Evolutionary conservation across 2,329 filamentous ascomycete species (phyloP).

Genomic region (Curvularia hawaiiensis): DNA sequence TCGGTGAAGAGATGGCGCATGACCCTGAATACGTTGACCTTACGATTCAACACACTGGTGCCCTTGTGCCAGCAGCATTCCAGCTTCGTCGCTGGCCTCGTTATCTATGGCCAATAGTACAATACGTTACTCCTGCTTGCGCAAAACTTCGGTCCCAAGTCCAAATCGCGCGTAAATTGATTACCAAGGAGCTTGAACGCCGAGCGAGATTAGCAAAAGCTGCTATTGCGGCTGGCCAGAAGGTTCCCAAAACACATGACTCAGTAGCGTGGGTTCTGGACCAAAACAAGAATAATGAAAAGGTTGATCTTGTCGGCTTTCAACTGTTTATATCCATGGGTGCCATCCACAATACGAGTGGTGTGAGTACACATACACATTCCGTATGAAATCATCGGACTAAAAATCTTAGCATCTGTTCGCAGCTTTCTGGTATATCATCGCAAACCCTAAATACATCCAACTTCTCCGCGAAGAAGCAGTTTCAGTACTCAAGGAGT

Average conservation of each 20-base stretch:
- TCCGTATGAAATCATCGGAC: not conserved
- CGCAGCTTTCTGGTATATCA: not conserved
- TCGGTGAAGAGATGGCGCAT: conserved; percentile 1
- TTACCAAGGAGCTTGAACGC: not conserved
- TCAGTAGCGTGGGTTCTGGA: conserved; percentile 1
- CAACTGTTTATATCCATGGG: not conserved
- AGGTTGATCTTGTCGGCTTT: not conserved
- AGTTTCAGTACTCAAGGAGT: not conserved
- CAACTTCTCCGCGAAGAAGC: conserved; percentile 1
- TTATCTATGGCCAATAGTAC: not conserved
- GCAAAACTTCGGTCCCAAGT: not conserved
- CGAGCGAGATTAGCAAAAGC: not conserved
- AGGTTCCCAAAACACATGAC: not conserved
- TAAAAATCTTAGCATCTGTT: not conserved
- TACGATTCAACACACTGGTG: not conserved
- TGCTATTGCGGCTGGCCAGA: not conserved
- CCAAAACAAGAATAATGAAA: not conserved
- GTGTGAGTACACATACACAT: not conserved
- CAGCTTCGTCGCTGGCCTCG: not conserved
- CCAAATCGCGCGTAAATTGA: not conserved
- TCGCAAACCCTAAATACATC: not conserved
- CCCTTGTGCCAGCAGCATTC: not conserved
- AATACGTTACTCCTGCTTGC: not conserved
- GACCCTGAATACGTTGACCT: not conserved
- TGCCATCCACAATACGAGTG: conserved; percentile 1